Conservation (phyloP, 1,284 basidiomycete genomes). For the Melampsora larici-populina region DNA sequence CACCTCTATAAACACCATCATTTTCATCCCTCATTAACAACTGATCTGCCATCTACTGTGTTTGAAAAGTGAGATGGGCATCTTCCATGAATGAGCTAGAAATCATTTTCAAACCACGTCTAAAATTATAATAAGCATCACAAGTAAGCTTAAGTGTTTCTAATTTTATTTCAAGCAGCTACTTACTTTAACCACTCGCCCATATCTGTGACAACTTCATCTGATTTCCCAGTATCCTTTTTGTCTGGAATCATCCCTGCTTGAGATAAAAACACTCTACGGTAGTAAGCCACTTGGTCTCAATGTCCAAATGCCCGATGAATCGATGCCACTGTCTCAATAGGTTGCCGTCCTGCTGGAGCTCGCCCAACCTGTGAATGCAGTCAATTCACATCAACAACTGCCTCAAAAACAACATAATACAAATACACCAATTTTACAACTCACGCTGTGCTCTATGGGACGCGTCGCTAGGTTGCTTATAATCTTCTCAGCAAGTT, state of each 20-base stretch:
- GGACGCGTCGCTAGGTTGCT: neutral
- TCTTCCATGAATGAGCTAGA: neutral
- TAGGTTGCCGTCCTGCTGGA: neutral
- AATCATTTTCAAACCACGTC: neutral
- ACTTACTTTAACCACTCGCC: slow-evolving; percentile 4
- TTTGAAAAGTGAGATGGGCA: slow-evolving; percentile 5
- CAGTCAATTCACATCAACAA: neutral
- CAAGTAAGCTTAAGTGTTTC: neutral
- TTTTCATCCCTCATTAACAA: neutral
- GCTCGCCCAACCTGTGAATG: neutral
- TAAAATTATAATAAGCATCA: neutral
- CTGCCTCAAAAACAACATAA: neutral
- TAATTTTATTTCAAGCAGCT: neutral
- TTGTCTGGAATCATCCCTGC: neutral
- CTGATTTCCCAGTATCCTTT: neutral
- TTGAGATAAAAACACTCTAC: too few species aligned
- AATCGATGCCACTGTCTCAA: neutral
- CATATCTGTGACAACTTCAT: neutral
- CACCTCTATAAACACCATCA: neutral
- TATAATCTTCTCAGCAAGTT: neutral
- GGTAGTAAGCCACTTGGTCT: neutral
- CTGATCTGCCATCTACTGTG: slow-evolving; percentile 3
- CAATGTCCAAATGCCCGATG: neutral
- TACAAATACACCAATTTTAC: neutral
- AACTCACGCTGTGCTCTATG: neutral